Conservation (phyloP, 2,329 filamentous ascomycete genomes). For the Zymoseptoria pseudotritici region DNA sequence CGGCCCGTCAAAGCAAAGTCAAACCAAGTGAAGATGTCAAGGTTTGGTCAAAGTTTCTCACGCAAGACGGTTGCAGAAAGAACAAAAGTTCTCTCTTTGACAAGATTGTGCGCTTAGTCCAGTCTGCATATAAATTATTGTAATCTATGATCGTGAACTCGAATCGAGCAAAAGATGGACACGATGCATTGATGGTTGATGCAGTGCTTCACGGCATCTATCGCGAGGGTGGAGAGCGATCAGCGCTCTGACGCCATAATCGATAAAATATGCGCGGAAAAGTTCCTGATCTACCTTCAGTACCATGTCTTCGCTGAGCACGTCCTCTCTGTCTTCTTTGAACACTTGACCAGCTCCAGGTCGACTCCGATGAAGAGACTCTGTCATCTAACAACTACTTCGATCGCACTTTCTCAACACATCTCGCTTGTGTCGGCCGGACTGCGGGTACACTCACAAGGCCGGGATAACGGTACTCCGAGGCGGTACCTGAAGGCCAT, state of each 20-base stretch:
- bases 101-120: background rate
- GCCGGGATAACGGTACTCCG: background rate
- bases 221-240: background rate
- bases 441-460: background rate
- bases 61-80: too few species aligned
- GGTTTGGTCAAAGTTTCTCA: background rate
- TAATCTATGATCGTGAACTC: background rate
- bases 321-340: background rate
- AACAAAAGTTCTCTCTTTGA: background rate
- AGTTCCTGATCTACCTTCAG: background rate
- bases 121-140: background rate
- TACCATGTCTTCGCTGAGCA: background rate
- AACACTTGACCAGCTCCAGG: background rate
- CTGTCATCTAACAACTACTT: background rate
- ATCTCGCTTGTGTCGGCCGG: background rate
- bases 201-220: background rate
- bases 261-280: background rate
- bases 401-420: background rate
- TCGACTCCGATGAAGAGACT: too few species aligned
- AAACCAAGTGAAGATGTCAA: background rate
- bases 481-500: background rate
- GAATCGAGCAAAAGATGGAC: background rate
- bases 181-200: background rate
- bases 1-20: background rate
- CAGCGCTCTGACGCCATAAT: background rate